Conservation (phyloP, 352 stramenopile genomes). For the Pythium vanterpoolii region DNA sequence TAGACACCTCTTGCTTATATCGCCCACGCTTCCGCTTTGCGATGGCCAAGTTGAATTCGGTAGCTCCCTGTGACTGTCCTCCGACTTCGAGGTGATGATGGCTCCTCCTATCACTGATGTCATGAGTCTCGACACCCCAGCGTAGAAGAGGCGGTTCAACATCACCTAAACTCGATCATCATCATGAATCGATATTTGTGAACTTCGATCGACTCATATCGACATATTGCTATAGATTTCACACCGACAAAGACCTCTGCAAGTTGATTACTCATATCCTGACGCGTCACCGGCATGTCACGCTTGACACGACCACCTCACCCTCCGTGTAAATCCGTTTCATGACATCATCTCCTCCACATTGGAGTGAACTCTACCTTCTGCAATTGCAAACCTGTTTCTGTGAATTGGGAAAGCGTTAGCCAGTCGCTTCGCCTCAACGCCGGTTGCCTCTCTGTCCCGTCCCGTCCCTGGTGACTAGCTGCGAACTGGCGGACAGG, state of each 20-base stretch:
- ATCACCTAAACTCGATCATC: not conserved
- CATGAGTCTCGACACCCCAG: not conserved
- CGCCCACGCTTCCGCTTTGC: no score
- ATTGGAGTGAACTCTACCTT: not conserved
- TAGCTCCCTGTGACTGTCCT: not conserved
- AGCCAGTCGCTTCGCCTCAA: no score
- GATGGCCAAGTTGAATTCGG: no score
- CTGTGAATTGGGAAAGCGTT: no score
- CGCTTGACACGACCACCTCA: not conserved
- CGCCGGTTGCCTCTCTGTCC: not conserved
- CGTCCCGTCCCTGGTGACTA: no score
- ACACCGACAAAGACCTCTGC: not conserved
- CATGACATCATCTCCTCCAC: constrained; percentile 2
- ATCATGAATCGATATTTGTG: not conserved
- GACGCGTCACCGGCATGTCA: not conserved
- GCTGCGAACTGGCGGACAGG: no score
- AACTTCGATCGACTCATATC: not conserved
- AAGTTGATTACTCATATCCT: not conserved
- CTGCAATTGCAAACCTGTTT: not conserved
- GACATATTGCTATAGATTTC: not conserved
- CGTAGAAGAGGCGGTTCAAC: constrained; percentile 11
- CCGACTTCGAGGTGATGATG: not conserved
- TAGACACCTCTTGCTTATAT: no score
- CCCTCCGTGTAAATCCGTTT: no score
- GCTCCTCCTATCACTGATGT: not conserved